A percentile compares a stretch with the other conserved stretches of the same genome.
These are phyloP conservation scores for Hyphopichia burtonii DNA, from an alignment of 1,139 yeast species.

Conservation along the genomic window DNA sequence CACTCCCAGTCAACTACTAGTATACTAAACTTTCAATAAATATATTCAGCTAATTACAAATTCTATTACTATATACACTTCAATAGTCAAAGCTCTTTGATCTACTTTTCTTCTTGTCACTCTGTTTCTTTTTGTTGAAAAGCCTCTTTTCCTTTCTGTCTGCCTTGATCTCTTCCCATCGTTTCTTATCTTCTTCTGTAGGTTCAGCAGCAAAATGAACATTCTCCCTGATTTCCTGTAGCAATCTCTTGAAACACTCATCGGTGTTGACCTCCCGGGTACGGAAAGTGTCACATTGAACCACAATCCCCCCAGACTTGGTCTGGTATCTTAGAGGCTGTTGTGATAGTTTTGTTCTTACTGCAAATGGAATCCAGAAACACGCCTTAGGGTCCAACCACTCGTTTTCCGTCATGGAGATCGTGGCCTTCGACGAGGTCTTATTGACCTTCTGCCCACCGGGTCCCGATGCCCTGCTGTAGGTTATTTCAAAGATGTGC, in stretches of 20 bases:
- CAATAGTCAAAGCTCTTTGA: constrained; percentile 33
- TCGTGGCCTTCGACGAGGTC: constrained; percentile 74
- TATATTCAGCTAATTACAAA: too few species aligned
- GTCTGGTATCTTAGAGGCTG: constrained; percentile 55
- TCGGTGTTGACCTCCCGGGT: constrained; percentile 57
- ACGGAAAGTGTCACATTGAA: constrained; percentile 63
- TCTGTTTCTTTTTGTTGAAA: constrained; percentile 48
- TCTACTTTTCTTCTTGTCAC: constrained; percentile 57
- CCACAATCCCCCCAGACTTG: constrained; percentile 54
- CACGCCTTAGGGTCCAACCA: constrained; percentile 48
- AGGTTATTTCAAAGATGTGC: constrained; percentile 50
- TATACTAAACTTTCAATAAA: too few species aligned
- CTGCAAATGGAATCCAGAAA: constrained; percentile 62
- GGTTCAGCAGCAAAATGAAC: constrained; percentile 53
- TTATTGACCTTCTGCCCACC: constrained; percentile 97
- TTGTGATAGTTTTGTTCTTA: constrained; percentile 43
- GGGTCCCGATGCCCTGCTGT: constrained; percentile 81
- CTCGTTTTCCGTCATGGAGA: constrained; percentile 45
- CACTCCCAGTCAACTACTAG: too few species aligned
- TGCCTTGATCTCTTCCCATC: constrained; percentile 55
- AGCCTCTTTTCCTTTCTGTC: constrained; percentile 50
- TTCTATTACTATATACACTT: too few species aligned
- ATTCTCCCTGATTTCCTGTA: constrained; percentile 47
- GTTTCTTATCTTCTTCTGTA: constrained; percentile 44
- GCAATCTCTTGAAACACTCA: constrained; percentile 60